Percentiles rank a stretch among this genome's conserved stretches.
phyloP scores from a whole-genome alignment of 129 eudicot genomes.

The Ambrosia trifida region DNA sequence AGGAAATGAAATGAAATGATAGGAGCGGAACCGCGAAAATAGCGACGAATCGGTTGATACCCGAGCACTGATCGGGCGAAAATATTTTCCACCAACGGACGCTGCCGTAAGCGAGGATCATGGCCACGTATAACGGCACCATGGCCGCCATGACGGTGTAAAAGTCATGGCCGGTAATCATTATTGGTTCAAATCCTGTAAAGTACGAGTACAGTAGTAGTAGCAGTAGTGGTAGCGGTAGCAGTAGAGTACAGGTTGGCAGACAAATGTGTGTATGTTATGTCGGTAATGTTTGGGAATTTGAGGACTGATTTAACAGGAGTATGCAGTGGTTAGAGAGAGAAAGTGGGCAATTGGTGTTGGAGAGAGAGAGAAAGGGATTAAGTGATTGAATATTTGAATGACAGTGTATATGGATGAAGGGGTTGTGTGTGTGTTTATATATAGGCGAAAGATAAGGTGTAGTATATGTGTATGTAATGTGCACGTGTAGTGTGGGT shows the following conservation, averaged over 20 bases:
- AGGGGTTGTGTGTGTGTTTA: constrained; percentile 18
- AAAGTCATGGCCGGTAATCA: constrained; percentile 80
- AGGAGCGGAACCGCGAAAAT: constrained; percentile 81
- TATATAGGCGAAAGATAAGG: constrained; percentile 33
- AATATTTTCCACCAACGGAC: constrained; percentile 97
- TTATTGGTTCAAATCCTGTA: constrained; percentile 28
- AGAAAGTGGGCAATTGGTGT: constrained; percentile 12
- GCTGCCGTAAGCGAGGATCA: constrained; percentile 95
- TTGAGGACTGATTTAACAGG: constrained; percentile 9
- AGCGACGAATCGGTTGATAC: constrained; percentile 86
- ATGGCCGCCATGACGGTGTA: constrained; percentile 85
- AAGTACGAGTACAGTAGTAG: neutral
- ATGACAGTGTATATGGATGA: constrained; percentile 10
- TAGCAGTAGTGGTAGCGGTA: too few species aligned
- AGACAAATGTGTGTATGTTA: neutral
- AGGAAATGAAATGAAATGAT: constrained; percentile 82
- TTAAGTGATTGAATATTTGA: constrained; percentile 31
- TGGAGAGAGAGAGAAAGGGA: constrained; percentile 16
- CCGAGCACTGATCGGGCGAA: constrained; percentile 91
- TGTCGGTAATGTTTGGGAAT: neutral
- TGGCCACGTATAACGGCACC: constrained; percentile 86
- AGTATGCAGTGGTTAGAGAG: neutral
- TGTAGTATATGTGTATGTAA: neutral
- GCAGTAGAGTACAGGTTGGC: too few species aligned
- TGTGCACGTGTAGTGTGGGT: constrained; percentile 39